Evolutionary conservation across 352 stramenopile genomes (phyloP), one percentile per base, ranked within the genome.

Genomic region (Pilasporangium apinafurcum): DNA sequence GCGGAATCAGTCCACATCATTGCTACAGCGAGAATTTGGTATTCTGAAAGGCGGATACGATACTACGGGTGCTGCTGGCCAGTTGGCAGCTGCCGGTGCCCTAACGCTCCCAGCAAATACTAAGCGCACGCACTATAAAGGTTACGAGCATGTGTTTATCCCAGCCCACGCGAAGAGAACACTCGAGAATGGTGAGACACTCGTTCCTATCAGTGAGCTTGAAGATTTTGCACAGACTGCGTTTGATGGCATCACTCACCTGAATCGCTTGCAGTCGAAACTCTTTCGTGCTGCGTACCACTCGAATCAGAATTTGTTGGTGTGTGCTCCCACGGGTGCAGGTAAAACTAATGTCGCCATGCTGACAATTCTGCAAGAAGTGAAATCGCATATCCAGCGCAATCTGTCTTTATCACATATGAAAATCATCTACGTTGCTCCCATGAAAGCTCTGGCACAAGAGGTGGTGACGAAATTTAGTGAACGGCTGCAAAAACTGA

Each of bases 271-370:
- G 65, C 97, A 99, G 78, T 97, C 81, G 8, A 92, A 92, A 49
- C 91, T 99, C 8, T 99, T 98, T 67, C 71, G 98, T 18, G 85
- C 77, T 1, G 96, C 96, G 0, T 99, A 97, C 66, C 76, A 95
- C 41, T 92, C 83, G 41, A 92, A 97, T 37, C 93, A 99, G 60
- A 99, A 99, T 62, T 58, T 98, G 51, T 70, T 99, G 20, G 95
- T 99, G 26, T 95, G 84, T 39, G 85, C 84, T 8, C 84, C 84
- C 1, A 95, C 83, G 0, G 95, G 95, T 43, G 95, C 96, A 5
- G 96, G 96, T 53, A 99, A 99, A 54, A 99, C 96, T 1, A 99
- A 99, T 68, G 95, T 99, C 14, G 97, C 97, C 3, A 98, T 99
- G 92, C 75, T 99, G 8, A 74, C 93, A 1, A 91, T 99, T 8